Base-by-base conservation (phyloP, 192 early-diverging fungal species). In the Rhizophlyctis rosea region DNA sequence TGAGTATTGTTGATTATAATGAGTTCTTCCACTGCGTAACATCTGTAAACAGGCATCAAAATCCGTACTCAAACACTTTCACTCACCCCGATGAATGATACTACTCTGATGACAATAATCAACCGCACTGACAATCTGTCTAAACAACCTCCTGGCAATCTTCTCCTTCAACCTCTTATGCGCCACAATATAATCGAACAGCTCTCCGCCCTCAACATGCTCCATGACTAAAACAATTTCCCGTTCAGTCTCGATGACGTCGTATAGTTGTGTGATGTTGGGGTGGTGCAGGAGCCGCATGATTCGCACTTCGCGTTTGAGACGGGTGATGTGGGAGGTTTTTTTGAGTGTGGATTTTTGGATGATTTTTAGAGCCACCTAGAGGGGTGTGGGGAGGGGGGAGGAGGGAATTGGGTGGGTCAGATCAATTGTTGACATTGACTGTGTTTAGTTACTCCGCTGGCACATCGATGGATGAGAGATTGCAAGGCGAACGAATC, bases 191-290 rank as follows among this genome's bases (percentile, higher is more conserved):
- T 90, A 93, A 57, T 96, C 91, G 77, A 92, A 98, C 47, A 98
- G 84, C 65, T 98, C 96, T 7, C 68, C 94, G 39, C 91, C 91
- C 28, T 88, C 77, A 57, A 88, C 89, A 67, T 89, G 81, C 71
- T 98, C 93, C 91, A 98, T 92, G 14, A 91, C 83, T 67, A 98
- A 78, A 60, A 90, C 93, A n/a, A 98, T 83, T 27, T 74, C 66
- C 57, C 88, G 87, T 28, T 96, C 89, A 44, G 95, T 87, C 69
- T 94, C 91, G 48, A 92, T 85, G 32, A 98, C 89, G 56, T 98
- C 93, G 65, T 91, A 86, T 13, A 97, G 78, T 23, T 64, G 68
- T 5, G 93, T 94, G 60, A 98, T 86, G 66, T 90, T 91, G 27
- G 79, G 80, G 69, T 96, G 94, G 54, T 76, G 70, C 14, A 82